Conservation (phyloP, 2,329 filamentous ascomycete genomes). For the Biscogniauxia sp. region DNA sequence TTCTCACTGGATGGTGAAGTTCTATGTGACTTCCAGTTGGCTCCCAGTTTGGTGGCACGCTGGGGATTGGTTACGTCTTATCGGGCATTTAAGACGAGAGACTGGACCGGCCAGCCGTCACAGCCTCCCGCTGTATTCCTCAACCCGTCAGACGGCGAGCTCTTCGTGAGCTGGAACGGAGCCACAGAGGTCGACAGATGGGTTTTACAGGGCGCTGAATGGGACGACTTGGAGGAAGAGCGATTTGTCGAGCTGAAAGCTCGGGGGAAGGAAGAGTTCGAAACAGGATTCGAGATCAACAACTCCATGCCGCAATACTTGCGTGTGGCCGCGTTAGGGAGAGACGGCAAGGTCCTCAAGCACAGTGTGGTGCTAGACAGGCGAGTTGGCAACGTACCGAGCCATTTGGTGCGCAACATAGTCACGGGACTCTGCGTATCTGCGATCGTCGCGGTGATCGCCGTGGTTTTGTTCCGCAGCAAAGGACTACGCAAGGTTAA, state of each 20-base stretch:
- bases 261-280: constrained; percentile 10
- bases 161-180: constrained; percentile 46
- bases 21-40: constrained; percentile 46
- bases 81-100: constrained; percentile 51
- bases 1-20: constrained; percentile 44
- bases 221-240: constrained; percentile 10
- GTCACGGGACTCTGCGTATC: neutral
- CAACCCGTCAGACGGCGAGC: constrained; percentile 10
- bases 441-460: neutral
- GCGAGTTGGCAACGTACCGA: constrained; percentile 5
- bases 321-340: constrained; percentile 14
- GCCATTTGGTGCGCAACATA: constrained; percentile 1
- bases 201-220: constrained; percentile 19
- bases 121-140: constrained; percentile 14
- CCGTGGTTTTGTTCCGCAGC: constrained; percentile 5
- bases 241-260: neutral
- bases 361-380: constrained; percentile 14
- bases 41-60: constrained; percentile 42
- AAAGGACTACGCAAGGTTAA: constrained; percentile 7
- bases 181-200: constrained; percentile 38
- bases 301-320: constrained; percentile 17
- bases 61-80: constrained; percentile 44
- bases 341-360: constrained; percentile 9
- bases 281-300: constrained; percentile 10
- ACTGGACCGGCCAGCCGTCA: constrained; percentile 39